These are phyloP conservation scores for Neoconidiobolus thromboides DNA, from an alignment of 371 early-diverging fungal species.

Conservation along the genomic window DNA sequence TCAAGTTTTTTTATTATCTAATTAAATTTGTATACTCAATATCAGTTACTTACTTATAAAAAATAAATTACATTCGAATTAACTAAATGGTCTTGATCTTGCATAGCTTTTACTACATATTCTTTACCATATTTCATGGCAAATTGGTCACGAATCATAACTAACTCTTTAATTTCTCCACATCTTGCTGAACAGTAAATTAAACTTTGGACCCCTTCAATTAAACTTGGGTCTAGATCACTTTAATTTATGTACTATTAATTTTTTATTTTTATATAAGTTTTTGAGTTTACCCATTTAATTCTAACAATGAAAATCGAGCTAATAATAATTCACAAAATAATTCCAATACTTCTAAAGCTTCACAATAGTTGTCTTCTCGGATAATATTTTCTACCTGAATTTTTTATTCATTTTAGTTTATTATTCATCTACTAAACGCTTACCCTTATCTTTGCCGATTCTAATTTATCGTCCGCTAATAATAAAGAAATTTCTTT, in stretches of 20 bases:
- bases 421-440: background rate
- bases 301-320: constrained; percentile 70
- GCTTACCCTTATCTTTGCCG: constrained; percentile 67
- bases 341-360: constrained; percentile 76
- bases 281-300: constrained; percentile 34
- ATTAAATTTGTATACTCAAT: background rate
- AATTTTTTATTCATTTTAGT: background rate
- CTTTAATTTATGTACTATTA: constrained; percentile 14
- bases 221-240: constrained; percentile 55
- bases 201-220: constrained; percentile 70
- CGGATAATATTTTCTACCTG: constrained; percentile 77
- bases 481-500: constrained; percentile 67
- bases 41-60: constrained; percentile 21
- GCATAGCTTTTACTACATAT: constrained; percentile 48
- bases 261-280: background rate
- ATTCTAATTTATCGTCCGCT: constrained; percentile 62
- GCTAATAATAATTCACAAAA: constrained; percentile 76
- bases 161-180: constrained; percentile 70
- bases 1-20: background rate
- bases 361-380: constrained; percentile 77
- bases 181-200: constrained; percentile 72
- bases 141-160: constrained; percentile 45
- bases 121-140: constrained; percentile 69
- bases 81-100: constrained; percentile 50
- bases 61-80: constrained; percentile 19